Conservation (phyloP, 306 rosid genomes). For the Inga oerstediana region DNA sequence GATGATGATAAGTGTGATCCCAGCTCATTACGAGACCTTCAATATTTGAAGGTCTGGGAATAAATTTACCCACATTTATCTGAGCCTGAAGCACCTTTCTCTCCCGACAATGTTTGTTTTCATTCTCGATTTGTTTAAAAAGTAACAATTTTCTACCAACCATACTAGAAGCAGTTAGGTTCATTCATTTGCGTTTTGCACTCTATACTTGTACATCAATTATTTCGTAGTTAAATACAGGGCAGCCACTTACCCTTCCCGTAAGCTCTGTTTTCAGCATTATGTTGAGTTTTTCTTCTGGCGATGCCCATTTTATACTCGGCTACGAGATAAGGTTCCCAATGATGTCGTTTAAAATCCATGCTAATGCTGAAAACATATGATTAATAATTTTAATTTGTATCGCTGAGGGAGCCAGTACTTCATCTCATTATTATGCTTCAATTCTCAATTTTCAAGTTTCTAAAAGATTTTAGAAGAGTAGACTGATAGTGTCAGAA, state of each 20-base stretch:
- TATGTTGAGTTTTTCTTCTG: neutral
- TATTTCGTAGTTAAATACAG: neutral
- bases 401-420: slow-evolving; percentile 54
- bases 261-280: neutral
- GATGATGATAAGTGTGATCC: slow-evolving; percentile 56
- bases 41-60: slow-evolving; percentile 37
- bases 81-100: slow-evolving; percentile 29
- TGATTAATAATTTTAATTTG: slow-evolving; percentile 37
- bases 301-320: neutral
- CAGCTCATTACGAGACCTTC: slow-evolving; percentile 57
- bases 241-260: neutral
- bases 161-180: neutral
- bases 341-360: slow-evolving; percentile 38
- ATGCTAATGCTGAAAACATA: slow-evolving; percentile 67
- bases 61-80: slow-evolving; percentile 46
- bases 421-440: neutral
- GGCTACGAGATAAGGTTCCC: slow-evolving; percentile 13
- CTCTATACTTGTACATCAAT: neutral
- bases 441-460: neutral
- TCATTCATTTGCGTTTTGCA: neutral
- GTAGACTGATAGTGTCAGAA: neutral
- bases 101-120: no score
- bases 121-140: neutral
- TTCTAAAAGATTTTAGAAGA: neutral
- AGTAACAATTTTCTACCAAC: neutral